Evolutionary conservation across 2,329 filamentous ascomycete genomes (phyloP).

Genomic region (Neoscytalidium dimidiatum): DNA sequence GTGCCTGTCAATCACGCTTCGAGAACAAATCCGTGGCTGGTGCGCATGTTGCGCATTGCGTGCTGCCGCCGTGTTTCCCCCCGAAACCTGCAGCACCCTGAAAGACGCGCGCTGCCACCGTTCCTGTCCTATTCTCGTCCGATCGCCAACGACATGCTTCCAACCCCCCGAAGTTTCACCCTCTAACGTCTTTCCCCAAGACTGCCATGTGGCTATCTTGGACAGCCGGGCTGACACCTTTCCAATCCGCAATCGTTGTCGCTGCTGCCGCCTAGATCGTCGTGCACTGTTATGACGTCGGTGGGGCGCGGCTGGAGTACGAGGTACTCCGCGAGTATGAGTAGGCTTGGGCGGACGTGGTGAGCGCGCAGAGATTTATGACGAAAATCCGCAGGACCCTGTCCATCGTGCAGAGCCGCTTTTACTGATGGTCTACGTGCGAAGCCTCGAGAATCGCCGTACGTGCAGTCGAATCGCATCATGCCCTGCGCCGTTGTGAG

Average conservation of each 20-base stretch:
- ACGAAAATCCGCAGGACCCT: not conserved
- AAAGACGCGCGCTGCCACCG: not conserved
- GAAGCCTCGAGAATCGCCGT: not conserved
- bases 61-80: not conserved
- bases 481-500: not conserved
- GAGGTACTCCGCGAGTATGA: too few species aligned
- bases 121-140: not conserved
- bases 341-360: not conserved
- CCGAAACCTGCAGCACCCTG: not conserved
- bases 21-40: not conserved
- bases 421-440: conserved; percentile 9
- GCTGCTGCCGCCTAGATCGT: not conserved
- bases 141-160: not conserved
- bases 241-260: not conserved
- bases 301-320: not conserved
- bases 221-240: not conserved
- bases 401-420: conserved; percentile 5
- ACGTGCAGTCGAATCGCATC: not conserved
- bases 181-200: not conserved
- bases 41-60: not conserved
- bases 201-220: not conserved
- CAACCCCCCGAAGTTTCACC: not conserved
- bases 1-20: conserved; percentile 15
- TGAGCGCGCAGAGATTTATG: not conserved
- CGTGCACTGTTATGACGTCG: not conserved